Evolutionary conservation across 768 basidiomycete species (phyloP).

Genomic region (Collybia sordida): DNA sequence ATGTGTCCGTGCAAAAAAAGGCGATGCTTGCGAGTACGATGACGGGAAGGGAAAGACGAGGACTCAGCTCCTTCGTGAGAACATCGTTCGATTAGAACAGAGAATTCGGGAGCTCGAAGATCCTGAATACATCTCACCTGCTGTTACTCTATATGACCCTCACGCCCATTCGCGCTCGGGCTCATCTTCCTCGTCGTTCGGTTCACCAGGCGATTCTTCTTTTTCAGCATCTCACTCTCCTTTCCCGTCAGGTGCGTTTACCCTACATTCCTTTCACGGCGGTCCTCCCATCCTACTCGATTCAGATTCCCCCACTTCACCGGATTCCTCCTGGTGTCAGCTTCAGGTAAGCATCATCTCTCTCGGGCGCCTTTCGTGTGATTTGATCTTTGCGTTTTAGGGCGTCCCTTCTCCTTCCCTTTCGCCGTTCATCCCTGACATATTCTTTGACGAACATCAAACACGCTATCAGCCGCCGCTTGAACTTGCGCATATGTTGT

Average conservation of each 20-base stretch:
- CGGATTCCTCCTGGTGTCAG: conserved; percentile 51
- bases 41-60: conserved; percentile 84
- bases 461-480: conserved; percentile 46
- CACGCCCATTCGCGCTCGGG: conserved; percentile 52
- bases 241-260: conserved; percentile 49
- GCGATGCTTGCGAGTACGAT: conserved; percentile 75
- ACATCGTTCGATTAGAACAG: conserved; percentile 69
- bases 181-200: conserved; percentile 55
- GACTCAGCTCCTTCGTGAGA: conserved; percentile 77
- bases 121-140: conserved; percentile 67
- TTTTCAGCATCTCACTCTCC: conserved; percentile 59
- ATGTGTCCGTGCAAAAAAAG: conserved; percentile 75
- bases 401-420: conserved; percentile 51
- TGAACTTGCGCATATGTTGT: conserved; percentile 71
- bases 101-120: conserved; percentile 75
- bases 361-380: background rate
- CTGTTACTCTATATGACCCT: conserved; percentile 72
- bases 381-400: conserved; percentile 5
- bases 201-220: conserved; percentile 51
- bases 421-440: conserved; percentile 44
- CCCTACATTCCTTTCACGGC: background rate
- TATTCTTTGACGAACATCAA: conserved; percentile 52
- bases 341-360: conserved; percentile 24
- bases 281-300: conserved; percentile 1
- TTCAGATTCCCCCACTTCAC: conserved; percentile 47